Evolutionary conservation across 495 filamentous ascomycete species (phyloP).

Genomic region (Penicillium verhagenii): DNA sequence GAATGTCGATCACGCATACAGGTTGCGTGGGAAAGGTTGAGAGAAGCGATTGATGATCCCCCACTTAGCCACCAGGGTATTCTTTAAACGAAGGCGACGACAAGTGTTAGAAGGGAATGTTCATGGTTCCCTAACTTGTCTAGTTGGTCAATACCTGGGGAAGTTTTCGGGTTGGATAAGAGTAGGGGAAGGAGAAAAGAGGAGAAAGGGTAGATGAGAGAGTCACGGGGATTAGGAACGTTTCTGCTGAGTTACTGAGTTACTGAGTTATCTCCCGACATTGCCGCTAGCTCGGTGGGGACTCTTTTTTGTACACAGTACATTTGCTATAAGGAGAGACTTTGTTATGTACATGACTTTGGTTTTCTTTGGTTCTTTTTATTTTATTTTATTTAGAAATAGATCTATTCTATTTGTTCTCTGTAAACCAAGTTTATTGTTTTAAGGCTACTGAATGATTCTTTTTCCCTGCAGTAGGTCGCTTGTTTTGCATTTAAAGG

Average conservation of each 20-base stretch:
- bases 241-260: too few relatives aligned
- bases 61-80: conserved; percentile 8
- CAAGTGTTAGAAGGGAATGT: conserved; percentile 7
- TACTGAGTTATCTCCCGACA: conserved; percentile 9
- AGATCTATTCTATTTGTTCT: background rate
- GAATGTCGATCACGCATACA: conserved; percentile 18
- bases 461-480: background rate
- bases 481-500: background rate
- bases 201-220: conserved; percentile 12
- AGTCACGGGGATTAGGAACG: conserved; percentile 14
- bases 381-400: too few relatives aligned
- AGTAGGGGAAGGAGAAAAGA: background rate
- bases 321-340: background rate
- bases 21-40: background rate
- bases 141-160: background rate
- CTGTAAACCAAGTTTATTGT: background rate
- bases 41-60: conserved; percentile 8
- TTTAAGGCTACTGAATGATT: background rate
- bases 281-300: conserved; percentile 13
- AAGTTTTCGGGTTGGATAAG: background rate
- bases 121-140: conserved; percentile 13
- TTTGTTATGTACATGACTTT: background rate
- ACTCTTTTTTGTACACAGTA: background rate
- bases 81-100: conserved; percentile 1
- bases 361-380: too few relatives aligned